Evolutionary conservation across 495 filamentous ascomycete genomes (phyloP), one percentile per base, ranked within the genome.

Genomic region (Neurospora sp.): DNA sequence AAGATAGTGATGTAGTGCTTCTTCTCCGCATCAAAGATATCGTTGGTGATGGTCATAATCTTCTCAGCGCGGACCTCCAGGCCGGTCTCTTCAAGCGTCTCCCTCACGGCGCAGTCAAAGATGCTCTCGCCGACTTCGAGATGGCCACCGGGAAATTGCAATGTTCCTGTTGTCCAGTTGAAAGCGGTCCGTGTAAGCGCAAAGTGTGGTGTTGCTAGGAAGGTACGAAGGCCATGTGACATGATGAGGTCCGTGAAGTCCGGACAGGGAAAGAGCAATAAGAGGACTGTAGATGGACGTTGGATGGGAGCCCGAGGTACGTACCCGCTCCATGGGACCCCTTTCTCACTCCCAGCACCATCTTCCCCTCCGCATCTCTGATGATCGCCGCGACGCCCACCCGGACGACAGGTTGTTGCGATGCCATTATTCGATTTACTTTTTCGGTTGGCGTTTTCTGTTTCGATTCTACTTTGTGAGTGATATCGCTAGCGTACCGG

Each of bases 1-100:
- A 90, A 92, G 18, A 91, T 76, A 2, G 91, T 92, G 46, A 92
- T 83, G 73, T 92, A 92, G 75, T 92, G 91, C 78, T 88, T 89
- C 0, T 78, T 78, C 42, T 82, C 82, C 0, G 76, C 79, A 2
- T 75, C 75, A 74, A 92, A 89, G n/a, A 89, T 73, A 71, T 87
- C 86, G 73, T 92, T 90, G 27, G 88, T 91, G 18, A 87, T 80
- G 4, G 86, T 87, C 37, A 91, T 40, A 40, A 88, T 82, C 37
- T 79, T 81, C 39, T 86, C 40, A 11, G 85, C 82, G 1, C 59
- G 75, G 11, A 91, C 83, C 0, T 79, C 70, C 3, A 92, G 81
- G 5, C 87, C 91, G 0, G 91, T 91, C 78, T 93, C 91, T 77
- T 93, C 91, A 10, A 88, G 79, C 1, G 88, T 81, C 77, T 92